Evolutionary conservation across 345 rosid species (phyloP), one percentile per base, ranked within the genome.

Genomic region (Boechera retrofracta): DNA sequence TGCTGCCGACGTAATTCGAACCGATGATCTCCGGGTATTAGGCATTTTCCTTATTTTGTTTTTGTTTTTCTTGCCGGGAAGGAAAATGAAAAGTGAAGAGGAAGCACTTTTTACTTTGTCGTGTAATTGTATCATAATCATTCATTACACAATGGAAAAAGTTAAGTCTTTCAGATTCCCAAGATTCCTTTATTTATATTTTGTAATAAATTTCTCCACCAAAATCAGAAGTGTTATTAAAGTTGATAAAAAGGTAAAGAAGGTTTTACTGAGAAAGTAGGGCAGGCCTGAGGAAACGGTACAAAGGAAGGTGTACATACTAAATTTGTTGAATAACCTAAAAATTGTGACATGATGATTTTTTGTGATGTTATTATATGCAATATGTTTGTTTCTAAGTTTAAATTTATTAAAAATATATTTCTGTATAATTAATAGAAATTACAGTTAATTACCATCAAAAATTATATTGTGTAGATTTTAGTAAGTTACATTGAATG

Each of bases 131-230:
- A 7, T 18, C 2, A 2, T n/a, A 13, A 7, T 18, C 2, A 2
- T n/a, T 45, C 48, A 12, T 12, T 12, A 42, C 49, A 44, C 49
- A 13, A 13, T 15, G 18, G 18, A 45, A 45, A 45, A 45, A 45
- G 49, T 15, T 13, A 45, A 44, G 48, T 47, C 56, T 47, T 71
- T 72, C 38, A 42, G 28, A 60, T 60, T 72, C 68, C 68, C 68
- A 15, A 72, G 67, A 26, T 35, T 48, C n/a, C 1, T 60, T 48
- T 48, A 15, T 32, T 8, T 28, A 21, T 42, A 0, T 8, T 55
- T 56, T 55, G 16, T 39, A 29, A n/a, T 70, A 44, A 28, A 32
- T 35, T 32, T 71, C 10, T 59, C n/a, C 21, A 44, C 66, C 44
- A 32, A 41, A 57, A 70, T 42, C 33, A 11, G 13, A 53, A 52